Conservation (phyloP, 805 yeast species). For the Vanderwaltozyma tropicalis region DNA sequence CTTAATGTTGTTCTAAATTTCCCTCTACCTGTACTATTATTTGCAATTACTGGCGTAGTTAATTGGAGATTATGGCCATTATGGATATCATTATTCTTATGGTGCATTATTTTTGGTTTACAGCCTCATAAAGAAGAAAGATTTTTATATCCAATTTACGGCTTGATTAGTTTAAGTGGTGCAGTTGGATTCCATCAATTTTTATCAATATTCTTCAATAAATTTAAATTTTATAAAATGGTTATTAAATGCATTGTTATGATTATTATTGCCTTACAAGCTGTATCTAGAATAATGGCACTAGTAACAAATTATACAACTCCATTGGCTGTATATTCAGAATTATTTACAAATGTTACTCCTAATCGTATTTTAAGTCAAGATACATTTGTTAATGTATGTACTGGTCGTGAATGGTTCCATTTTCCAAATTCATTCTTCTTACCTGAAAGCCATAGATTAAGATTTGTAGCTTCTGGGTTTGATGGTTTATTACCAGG, state of each 20-base stretch:
- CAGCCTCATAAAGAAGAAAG: conserved; percentile 95
- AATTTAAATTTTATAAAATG: conserved; percentile 3
- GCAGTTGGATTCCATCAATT: conserved; percentile 35
- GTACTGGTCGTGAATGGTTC: conserved; percentile 95
- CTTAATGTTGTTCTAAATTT: conserved; percentile 66
- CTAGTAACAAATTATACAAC: conserved; percentile 60
- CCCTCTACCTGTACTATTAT: conserved; percentile 33
- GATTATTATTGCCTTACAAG: conserved; percentile 14
- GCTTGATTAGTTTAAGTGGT: conserved; percentile 53
- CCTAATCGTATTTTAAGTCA: conserved; percentile 22
- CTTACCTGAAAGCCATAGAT: conserved; percentile 50
- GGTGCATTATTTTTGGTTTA: conserved; percentile 54
- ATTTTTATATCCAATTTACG: conserved; percentile 77
- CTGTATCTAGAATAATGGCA: conserved; percentile 47
- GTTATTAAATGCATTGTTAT: conserved; percentile 11
- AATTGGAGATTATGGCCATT: conserved; percentile 22
- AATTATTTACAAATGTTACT: conserved; percentile 7
- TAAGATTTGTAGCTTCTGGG: conserved; percentile 62
- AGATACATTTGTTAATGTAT: conserved; percentile 40
- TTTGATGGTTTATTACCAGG: conserved; percentile 86
- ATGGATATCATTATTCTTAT: conserved; percentile 46
- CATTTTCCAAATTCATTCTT: conserved; percentile 85
- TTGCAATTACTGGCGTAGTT: conserved; percentile 24
- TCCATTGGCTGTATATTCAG: conserved; percentile 52
- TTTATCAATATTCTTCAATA: conserved; percentile 6